Percentiles rank a stretch among this genome's conserved stretches.
Evolutionary conservation across 192 early-diverging fungal species (phyloP).

Genomic region (Coemansia sp.): DNA sequence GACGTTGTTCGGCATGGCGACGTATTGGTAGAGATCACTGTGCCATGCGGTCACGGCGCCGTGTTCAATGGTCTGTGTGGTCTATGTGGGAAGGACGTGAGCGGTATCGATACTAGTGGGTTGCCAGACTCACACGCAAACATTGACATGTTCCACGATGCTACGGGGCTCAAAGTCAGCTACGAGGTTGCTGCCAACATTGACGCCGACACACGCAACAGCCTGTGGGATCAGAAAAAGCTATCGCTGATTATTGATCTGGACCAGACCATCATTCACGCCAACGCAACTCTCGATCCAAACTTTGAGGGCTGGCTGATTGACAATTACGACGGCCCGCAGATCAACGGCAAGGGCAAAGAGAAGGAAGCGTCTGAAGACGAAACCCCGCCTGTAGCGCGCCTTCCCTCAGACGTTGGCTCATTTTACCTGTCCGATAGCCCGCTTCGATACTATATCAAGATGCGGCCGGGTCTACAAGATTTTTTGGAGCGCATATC

Average conservation of each 20-base stretch:
- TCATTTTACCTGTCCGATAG: conserved; percentile 74
- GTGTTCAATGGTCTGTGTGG: conserved; percentile 81
- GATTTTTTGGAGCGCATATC: conserved; percentile 75
- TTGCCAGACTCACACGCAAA: conserved; percentile 63
- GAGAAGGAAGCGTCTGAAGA: not conserved
- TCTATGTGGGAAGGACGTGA: conserved; percentile 76
- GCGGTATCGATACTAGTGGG: conserved; percentile 33
- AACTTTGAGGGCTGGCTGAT: conserved; percentile 41
- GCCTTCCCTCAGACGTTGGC: conserved; percentile 66
- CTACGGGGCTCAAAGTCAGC: conserved; percentile 69
- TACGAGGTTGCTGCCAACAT: conserved; percentile 27
- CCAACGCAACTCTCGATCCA: conserved; percentile 53
- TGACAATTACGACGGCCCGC: conserved; percentile 44
- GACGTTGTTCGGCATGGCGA: conserved; percentile 26
- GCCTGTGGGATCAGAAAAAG: conserved; percentile 68
- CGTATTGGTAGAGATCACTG: conserved; percentile 34
- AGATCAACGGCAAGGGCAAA: not conserved
- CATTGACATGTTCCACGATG: conserved; percentile 81
- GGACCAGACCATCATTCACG: conserved; percentile 97
- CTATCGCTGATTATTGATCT: conserved; percentile 94
- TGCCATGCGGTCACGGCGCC: conserved; percentile 74
- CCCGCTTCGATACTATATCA: conserved; percentile 77
- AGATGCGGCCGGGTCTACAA: conserved; percentile 81
- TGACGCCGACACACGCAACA: conserved; percentile 28
- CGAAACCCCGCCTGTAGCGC: conserved; percentile 6